Base-by-base conservation (phyloP, 305 asterid genomes). In the Caryopteris hybrid region DNA sequence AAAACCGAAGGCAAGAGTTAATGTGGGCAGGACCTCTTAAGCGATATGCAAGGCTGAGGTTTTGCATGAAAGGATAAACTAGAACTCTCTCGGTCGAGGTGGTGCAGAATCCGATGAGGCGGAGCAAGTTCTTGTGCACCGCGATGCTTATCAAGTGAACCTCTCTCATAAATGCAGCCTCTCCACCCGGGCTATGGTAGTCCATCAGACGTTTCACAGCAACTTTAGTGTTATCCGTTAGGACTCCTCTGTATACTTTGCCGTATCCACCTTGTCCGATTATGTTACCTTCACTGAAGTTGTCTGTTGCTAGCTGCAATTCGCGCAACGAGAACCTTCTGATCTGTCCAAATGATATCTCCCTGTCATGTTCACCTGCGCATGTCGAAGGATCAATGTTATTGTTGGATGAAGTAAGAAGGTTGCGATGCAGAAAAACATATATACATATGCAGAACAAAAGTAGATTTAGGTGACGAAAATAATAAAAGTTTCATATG, bases 181-280 rank as follows among this genome's bases (percentile, higher is more conserved):
- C 97, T 47, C 97, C 98, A 42, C 97, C 97, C 2, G 95, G 96
- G 67, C 88, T 88, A 43, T 80, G 81, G 39, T 86, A 85, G 79
- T 88, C 92, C 70, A 75, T 84, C 29, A 92, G 88, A 25, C 97
- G 89, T 68, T 92, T 92, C 38, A 86, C 89, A 8, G 96, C 98
- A 43, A 90, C 88, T 74, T 69, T 75, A 0, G 89, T 86, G 27
- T 77, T 81, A 68, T 88, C 97, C 39, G 47, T 29, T 50, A 90
- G 86, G 21, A 85, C 45, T 18, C 96, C 98, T 77, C 74, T 82
- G 82, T 86, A 92, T 3, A 92, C 98, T 74, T 85, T 92, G 5
- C 97, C 97, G 29, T 85, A 92, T 0, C 98, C 97, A n/a, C 98
- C 97, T 69, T 92, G 95, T 64, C 98, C 98, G 31, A 92, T 85